phyloP scores from a whole-genome alignment of 345 rosid genomes.

The Chamaenerion angustifolium region DNA sequence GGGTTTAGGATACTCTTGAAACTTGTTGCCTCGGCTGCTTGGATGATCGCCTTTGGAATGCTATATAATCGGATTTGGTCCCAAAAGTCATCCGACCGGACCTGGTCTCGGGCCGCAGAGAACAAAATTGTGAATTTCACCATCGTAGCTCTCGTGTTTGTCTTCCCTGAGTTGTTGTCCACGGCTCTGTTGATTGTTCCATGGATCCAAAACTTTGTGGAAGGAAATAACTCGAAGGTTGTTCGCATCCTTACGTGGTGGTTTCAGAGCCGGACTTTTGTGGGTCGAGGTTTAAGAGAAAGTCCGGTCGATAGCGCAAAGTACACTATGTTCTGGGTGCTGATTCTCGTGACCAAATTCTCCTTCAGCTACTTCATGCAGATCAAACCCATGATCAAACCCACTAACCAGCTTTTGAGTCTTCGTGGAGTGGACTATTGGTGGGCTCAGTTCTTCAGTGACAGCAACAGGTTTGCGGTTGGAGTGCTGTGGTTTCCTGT shows the following conservation, averaged over 20 bases:
- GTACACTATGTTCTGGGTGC: slow-evolving; percentile 68
- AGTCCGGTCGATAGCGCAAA: slow-evolving; percentile 44
- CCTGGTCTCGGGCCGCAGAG: slow-evolving; percentile 38
- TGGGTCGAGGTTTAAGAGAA: slow-evolving; percentile 40
- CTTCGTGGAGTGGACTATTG: slow-evolving; percentile 33
- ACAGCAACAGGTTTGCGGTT: slow-evolving; percentile 70
- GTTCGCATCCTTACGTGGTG: slow-evolving; percentile 25
- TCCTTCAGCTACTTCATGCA: slow-evolving; percentile 75
- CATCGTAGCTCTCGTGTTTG: slow-evolving; percentile 41
- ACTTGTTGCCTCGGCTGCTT: slow-evolving; percentile 42
- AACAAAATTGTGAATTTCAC: slow-evolving; percentile 42
- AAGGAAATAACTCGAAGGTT: slow-evolving; percentile 66
- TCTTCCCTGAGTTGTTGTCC: slow-evolving; percentile 66
- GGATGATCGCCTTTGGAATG: slow-evolving; percentile 53
- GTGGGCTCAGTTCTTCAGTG: slow-evolving; percentile 46
- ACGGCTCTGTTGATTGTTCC: slow-evolving; percentile 62
- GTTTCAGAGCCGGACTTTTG: slow-evolving; percentile 33
- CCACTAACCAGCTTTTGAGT: slow-evolving; percentile 35
- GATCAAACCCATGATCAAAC: slow-evolving; percentile 71
- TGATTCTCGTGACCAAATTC: slow-evolving; percentile 71
- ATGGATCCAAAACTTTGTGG: slow-evolving; percentile 82
- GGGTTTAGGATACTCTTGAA: slow-evolving; percentile 73
- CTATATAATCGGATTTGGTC: slow-evolving; percentile 72
- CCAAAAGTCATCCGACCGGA: slow-evolving; percentile 38
- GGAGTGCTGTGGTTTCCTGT: slow-evolving; percentile 76